Evolutionary conservation across 257 asterid species (phyloP), one percentile per base, ranked within the genome.

Genomic region (Solanum pinnatisectum): DNA sequence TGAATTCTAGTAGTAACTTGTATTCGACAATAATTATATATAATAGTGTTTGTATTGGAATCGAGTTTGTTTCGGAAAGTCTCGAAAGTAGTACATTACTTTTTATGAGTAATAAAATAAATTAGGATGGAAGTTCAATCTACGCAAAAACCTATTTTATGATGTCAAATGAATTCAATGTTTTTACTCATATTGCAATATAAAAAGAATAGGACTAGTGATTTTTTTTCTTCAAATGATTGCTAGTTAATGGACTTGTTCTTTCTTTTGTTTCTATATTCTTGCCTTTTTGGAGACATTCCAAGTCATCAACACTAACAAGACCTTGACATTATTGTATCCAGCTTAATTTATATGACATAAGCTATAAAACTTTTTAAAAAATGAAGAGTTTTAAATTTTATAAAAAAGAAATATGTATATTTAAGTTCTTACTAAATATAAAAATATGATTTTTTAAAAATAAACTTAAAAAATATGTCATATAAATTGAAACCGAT

Each of bases 331-430:
- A 40, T 40, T n/a, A 8, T 77, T 13, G 12, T 3, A 2, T 39
- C 4, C 22, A 5, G 3, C 3, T 68, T 1, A 68, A 30, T 68
- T 30, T 68, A 12, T 32, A 68, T 30, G 18, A 14, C 9, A 68
- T 68, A 14, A 27, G 2, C 1, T 8, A 30, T 27, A 27, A 6
- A 13, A 0, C 0, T 5, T 15, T 5, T 25, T 12, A 27, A 27
- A 68, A 27, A 60, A 3, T 7, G 0, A 25, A 65, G 0, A 12
- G 2, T 11, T 27, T 30, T 30, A 30, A 68, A 13, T 27, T 30
- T 68, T 27, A 15, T 70, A 68, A 68, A 3, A 5, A 27, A 6
- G 8, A 68, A 13, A 59, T 20, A 59, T 30, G 16, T 2, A 68
- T 27, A 27, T 68, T 27, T 30, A 27, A 27, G 8, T 68, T 68